Evolutionary conservation across 1,284 basidiomycete species (phyloP).

Genomic region (Pascua sp.): DNA sequence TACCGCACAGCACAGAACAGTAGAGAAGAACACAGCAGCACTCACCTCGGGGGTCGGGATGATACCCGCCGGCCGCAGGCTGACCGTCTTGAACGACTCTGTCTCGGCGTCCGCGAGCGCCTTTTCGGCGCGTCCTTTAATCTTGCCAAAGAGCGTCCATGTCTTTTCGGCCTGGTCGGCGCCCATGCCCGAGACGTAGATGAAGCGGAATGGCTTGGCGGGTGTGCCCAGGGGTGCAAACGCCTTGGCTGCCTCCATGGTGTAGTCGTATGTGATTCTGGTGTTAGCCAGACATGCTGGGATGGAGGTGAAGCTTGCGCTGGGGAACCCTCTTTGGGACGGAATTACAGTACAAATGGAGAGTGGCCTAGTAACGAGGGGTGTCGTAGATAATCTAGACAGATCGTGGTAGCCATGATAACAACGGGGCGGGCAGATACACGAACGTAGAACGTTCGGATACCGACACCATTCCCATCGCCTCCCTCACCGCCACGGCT

Average conservation of each 20-base stretch:
- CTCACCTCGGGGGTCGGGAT: slow-evolving; percentile 25
- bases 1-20: too few species aligned
- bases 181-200: slow-evolving; percentile 31
- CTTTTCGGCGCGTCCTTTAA: slow-evolving; percentile 31
- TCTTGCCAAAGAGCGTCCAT: slow-evolving; percentile 17
- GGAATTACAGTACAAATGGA: too few species aligned
- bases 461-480: too few species aligned
- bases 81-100: slow-evolving; percentile 18
- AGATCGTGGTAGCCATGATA: too few species aligned
- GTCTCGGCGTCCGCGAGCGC: slow-evolving; percentile 11
- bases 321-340: too few species aligned
- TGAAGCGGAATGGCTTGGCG: slow-evolving; percentile 27
- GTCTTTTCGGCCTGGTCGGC: slow-evolving; percentile 20
- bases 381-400: too few species aligned
- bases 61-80: slow-evolving; percentile 28
- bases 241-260: slow-evolving; percentile 18
- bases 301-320: too few species aligned
- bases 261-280: slow-evolving; percentile 35
- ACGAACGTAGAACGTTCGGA: too few species aligned
- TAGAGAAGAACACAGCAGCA: neutral
- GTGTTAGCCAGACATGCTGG: neutral
- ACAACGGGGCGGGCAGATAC: too few species aligned
- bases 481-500: too few species aligned
- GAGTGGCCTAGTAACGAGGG: too few species aligned
- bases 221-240: slow-evolving; percentile 22